These are phyloP conservation scores for Alternaria consortialis DNA, from an alignment of 2,329 filamentous ascomycete species.

Conservation along the genomic window DNA sequence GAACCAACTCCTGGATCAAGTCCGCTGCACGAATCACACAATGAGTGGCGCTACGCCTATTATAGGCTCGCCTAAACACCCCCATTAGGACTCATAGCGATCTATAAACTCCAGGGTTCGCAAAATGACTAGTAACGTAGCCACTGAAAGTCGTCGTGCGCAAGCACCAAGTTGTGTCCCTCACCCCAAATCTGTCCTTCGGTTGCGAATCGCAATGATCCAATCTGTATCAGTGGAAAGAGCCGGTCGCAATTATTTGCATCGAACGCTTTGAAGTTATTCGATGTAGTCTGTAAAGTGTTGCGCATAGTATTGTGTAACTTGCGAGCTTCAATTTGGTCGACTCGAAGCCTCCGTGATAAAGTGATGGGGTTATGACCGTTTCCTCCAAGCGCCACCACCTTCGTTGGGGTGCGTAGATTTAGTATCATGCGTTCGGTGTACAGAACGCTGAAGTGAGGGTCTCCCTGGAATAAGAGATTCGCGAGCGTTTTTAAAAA, in stretches of 20 bases:
- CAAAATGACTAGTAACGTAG: slow-evolving; percentile 28
- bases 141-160: slow-evolving; percentile 43
- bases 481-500: slow-evolving; percentile 40
- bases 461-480: slow-evolving; percentile 31
- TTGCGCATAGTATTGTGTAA: slow-evolving; percentile 37
- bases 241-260: slow-evolving; percentile 34
- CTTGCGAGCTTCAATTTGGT: slow-evolving; percentile 28
- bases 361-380: slow-evolving; percentile 24
- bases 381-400: slow-evolving; percentile 20
- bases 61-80: not conserved
- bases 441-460: slow-evolving; percentile 34
- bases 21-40: not conserved
- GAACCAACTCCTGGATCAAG: not conserved
- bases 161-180: slow-evolving; percentile 42
- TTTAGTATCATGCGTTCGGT: slow-evolving; percentile 41
- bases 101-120: not conserved
- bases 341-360: slow-evolving; percentile 31
- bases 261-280: slow-evolving; percentile 37
- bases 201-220: slow-evolving; percentile 36
- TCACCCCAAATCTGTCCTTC: slow-evolving; percentile 41
- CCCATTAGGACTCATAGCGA: not conserved
- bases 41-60: not conserved
- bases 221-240: slow-evolving; percentile 42
- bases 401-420: slow-evolving; percentile 37
- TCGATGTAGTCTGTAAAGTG: slow-evolving; percentile 38